These are phyloP conservation scores for Acrocalymma vagum DNA, from an alignment of 2,329 filamentous ascomycete genomes.

Conservation along the genomic window DNA sequence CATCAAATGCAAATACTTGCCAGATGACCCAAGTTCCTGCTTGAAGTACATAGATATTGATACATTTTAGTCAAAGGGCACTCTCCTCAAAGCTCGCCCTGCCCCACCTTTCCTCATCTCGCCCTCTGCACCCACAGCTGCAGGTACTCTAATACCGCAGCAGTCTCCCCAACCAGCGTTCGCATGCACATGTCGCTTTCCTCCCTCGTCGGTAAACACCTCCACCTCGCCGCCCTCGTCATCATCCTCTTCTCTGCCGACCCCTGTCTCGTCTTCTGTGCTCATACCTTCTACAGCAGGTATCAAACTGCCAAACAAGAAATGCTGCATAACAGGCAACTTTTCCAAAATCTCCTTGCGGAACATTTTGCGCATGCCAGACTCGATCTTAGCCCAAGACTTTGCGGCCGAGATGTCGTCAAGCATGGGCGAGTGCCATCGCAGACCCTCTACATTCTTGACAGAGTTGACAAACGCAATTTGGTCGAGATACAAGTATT, in stretches of 20 bases:
- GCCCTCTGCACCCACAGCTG: slow-evolving; percentile 87
- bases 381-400: slow-evolving; percentile 91
- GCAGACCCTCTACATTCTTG: slow-evolving; percentile 91
- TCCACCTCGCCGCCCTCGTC: slow-evolving; percentile 62
- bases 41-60: no score
- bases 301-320: slow-evolving; percentile 87
- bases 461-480: slow-evolving; percentile 94
- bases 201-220: slow-evolving; percentile 68
- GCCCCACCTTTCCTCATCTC: slow-evolving; percentile 82
- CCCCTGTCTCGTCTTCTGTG: slow-evolving; percentile 61
- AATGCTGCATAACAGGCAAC: slow-evolving; percentile 98
- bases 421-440: slow-evolving; percentile 98
- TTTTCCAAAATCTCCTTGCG: slow-evolving; percentile 91
- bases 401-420: slow-evolving; percentile 94
- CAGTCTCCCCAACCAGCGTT: slow-evolving; percentile 86
- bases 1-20: no score
- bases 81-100: slow-evolving; percentile 69
- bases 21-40: no score
- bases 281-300: slow-evolving; percentile 86
- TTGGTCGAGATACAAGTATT: slow-evolving; percentile 92
- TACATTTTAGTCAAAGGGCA: slow-evolving; percentile 76
- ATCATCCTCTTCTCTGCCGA: slow-evolving; percentile 51
- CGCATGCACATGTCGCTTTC: slow-evolving; percentile 75
- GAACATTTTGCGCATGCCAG: slow-evolving; percentile 97
- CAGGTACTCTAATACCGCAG: slow-evolving; percentile 97